Percentiles rank a stretch among this genome's conserved stretches.
Conservation (phyloP, 2,329 filamentous ascomycete species). For the Ophiostoma australiae region DNA sequence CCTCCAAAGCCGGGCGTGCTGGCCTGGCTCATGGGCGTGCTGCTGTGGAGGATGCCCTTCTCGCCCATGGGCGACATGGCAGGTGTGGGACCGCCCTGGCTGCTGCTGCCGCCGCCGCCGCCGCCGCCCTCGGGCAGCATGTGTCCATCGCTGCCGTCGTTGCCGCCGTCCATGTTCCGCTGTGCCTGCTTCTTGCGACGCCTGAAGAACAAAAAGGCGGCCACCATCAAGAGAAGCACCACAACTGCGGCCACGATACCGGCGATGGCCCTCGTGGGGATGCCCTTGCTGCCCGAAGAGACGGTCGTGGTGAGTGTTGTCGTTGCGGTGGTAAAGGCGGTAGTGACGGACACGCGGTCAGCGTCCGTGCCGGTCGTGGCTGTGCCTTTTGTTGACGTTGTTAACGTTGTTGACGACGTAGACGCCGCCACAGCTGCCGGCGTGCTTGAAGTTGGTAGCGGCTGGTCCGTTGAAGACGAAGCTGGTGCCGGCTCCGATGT, state of each 20-base stretch:
- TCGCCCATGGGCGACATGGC: slow-evolving; percentile 18
- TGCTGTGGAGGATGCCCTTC: background rate
- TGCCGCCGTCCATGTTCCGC: background rate
- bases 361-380: background rate
- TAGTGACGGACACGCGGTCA: slow-evolving; percentile 8
- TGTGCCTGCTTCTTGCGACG: background rate
- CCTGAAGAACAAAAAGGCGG: slow-evolving; percentile 29
- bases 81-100: background rate
- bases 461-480: background rate
- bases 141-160: background rate
- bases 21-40: background rate
- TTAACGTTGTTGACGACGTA: slow-evolving; percentile 29
- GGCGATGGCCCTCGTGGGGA: slow-evolving; percentile 35
- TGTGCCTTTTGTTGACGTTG: background rate
- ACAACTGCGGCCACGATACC: slow-evolving; percentile 35
- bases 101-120: background rate
- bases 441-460: background rate
- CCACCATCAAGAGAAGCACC: slow-evolving; percentile 31
- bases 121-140: background rate
- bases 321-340: slow-evolving; percentile 2
- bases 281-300: slow-evolving; percentile 16
- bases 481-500: background rate
- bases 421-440: background rate
- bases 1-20: background rate
- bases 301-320: background rate